Evolutionary conservation across 2,329 filamentous ascomycete genomes (phyloP), one percentile per base, ranked within the genome.

Genomic region (Colletotrichum tanaceti): DNA sequence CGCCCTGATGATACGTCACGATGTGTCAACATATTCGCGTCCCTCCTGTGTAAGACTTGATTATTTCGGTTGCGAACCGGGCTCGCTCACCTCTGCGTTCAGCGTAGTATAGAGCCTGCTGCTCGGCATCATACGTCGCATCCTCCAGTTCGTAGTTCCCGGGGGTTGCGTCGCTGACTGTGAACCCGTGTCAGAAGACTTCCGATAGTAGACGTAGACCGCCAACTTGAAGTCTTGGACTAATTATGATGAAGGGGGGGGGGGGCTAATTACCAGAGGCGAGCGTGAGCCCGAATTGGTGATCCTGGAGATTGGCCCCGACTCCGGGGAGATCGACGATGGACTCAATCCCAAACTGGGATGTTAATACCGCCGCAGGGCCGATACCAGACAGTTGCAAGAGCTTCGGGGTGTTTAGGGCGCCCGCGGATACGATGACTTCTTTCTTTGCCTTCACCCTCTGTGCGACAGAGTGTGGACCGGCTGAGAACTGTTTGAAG

Each of bases 341-440:
- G 2, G 32, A 9, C 2, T 75, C 68, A 20, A 87, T 83, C 0
- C 75, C 75, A 18, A 80, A 73, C 4, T 71, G 65, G 0, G 75
- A 63, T 5, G 87, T 73, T n/a, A n/a, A n/a, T 0, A 81, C 70
- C 3, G 75, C 72, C 6, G 73, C 70, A 5, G 78, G 76, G 0
- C 85, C 85, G 4, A 87, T 79, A 0, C 85, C 85, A 14, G 83
- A 85, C 1, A 84, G 75, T 70, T 86, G 81, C 0, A 87, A 76
- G 3, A 87, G 73, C 54, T 84, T 79, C 32, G 77, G 83, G 22
- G 75, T 84, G 68, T 79, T 75, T 11, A 80, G 49, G 2, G 78
- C 75, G 1, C 82, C 83, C 2, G 82, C 79, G 1, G 79, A 77
- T 4, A 84, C 52, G 10, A 84, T 75, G 5, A 82, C 78, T 47